These are phyloP conservation scores for Wickerhamomyces alni DNA, from an alignment of 805 yeast genomes.

Conservation along the genomic window DNA sequence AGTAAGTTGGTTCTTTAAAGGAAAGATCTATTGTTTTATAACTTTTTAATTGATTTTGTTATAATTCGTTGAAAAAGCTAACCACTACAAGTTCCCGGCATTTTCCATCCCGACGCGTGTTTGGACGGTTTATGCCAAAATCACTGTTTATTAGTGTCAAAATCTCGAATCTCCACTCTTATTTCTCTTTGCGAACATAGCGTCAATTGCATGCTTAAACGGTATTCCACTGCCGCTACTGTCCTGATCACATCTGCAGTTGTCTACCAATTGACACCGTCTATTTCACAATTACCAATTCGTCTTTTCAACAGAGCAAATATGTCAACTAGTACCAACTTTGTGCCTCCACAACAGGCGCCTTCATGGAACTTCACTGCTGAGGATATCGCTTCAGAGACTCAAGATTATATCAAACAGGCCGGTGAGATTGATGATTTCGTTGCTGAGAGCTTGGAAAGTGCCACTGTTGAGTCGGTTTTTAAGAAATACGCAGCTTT, in stretches of 20 bases:
- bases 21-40: neutral
- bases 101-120: neutral
- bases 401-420: constrained; percentile 38
- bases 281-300: neutral
- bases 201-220: neutral
- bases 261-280: neutral
- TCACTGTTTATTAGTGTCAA: too few species aligned
- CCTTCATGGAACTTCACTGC: constrained; percentile 62
- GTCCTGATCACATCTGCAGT: neutral
- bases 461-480: constrained; percentile 51
- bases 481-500: constrained; percentile 46
- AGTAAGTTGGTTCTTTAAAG: too few species aligned
- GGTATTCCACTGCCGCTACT: neutral
- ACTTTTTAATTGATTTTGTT: neutral
- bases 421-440: constrained; percentile 44
- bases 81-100: neutral
- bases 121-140: neutral
- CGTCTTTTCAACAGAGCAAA: neutral
- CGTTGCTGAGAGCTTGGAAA: constrained; percentile 38
- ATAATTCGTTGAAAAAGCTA: constrained; percentile 1
- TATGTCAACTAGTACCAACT: constrained; percentile 6
- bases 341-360: constrained; percentile 18
- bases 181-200: too few species aligned
- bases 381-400: constrained; percentile 35
- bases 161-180: too few species aligned